Conservation (phyloP, 176 grass and related monocot genomes). For the Cymbopogon citratus region DNA sequence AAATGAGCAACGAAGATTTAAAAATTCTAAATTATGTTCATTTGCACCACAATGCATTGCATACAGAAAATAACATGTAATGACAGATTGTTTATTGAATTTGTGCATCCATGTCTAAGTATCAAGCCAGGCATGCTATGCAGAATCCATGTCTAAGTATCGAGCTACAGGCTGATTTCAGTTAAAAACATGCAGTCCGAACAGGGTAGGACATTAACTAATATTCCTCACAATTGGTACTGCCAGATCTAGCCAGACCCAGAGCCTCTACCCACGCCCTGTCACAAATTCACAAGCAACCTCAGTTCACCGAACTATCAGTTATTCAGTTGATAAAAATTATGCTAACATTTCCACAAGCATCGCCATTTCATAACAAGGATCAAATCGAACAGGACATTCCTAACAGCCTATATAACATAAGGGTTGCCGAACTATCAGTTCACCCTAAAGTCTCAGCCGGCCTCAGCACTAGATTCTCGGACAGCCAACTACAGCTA, state of each 20-base stretch:
- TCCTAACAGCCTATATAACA: background rate
- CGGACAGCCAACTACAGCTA: background rate
- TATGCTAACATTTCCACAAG: background rate
- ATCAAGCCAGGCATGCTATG: background rate
- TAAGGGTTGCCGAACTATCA: background rate
- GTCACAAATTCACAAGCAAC: background rate
- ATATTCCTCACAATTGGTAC: background rate
- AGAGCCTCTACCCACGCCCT: background rate
- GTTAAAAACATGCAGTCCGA: background rate
- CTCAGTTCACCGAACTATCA: background rate
- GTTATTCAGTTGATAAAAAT: background rate
- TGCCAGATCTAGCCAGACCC: conserved; percentile 14
- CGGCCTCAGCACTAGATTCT: background rate
- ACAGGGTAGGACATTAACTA: background rate
- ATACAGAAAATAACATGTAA: background rate
- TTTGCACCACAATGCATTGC: background rate
- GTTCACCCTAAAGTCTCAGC: background rate
- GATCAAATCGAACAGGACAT: background rate
- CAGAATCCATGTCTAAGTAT: background rate
- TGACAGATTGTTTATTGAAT: background rate
- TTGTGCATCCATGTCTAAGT: background rate
- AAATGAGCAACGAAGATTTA: background rate
- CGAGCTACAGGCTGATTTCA: background rate
- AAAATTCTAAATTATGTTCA: background rate
- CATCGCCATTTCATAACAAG: background rate